Conservation (phyloP, 164 flowering plant genomes). For the Umbilicus rupestris region DNA sequence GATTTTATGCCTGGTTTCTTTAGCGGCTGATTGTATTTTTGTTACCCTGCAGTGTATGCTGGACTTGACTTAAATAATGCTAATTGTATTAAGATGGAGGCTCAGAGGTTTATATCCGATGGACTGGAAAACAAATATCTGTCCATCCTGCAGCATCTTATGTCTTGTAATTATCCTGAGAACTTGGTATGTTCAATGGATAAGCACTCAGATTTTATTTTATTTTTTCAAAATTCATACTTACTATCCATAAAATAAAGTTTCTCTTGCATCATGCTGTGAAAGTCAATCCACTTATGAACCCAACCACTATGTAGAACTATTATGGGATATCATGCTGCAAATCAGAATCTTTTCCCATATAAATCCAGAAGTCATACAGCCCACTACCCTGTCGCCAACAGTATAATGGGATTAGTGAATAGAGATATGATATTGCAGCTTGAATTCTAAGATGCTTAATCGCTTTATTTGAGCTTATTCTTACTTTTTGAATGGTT, state of each 20-base stretch:
- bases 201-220: background rate
- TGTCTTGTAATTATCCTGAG: slow-evolving; percentile 52
- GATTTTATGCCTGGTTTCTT: background rate
- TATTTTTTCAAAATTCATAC: background rate
- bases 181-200: slow-evolving; percentile 48
- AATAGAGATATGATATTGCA: too few relatives aligned
- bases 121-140: slow-evolving; percentile 59
- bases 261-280: background rate
- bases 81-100: slow-evolving; percentile 33
- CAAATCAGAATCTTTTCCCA: too few relatives aligned
- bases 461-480: too few relatives aligned
- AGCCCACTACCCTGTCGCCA: too few relatives aligned
- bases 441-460: too few relatives aligned
- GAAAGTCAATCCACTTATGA: background rate
- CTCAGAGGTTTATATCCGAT: slow-evolving; percentile 46
- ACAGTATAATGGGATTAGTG: too few relatives aligned
- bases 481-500: too few relatives aligned
- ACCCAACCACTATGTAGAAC: too few relatives aligned
- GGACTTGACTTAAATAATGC: slow-evolving; percentile 32
- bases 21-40: background rate
- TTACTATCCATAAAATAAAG: background rate
- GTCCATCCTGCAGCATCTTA: slow-evolving; percentile 38
- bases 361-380: too few relatives aligned
- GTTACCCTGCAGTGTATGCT: slow-evolving; percentile 40
- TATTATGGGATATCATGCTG: too few relatives aligned